Percentiles rank a stretch among this genome's conserved stretches.
phyloP scores from a whole-genome alignment of 2,329 filamentous ascomycete species.

The Dactylellina parvicollis region DNA sequence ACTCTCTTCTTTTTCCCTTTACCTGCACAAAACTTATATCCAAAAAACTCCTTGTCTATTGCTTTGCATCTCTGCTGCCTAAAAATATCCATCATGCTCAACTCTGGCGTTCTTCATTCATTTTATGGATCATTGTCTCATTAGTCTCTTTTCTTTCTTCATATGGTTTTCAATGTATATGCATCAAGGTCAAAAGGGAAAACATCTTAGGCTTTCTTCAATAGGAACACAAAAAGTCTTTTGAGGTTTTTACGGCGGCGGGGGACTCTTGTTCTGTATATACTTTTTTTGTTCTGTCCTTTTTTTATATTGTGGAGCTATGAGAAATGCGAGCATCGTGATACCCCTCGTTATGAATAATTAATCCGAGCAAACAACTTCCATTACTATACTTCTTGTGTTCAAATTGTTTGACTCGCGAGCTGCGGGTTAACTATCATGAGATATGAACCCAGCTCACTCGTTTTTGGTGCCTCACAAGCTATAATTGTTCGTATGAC shows the following conservation, averaged over 20 bases:
- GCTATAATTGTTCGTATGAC: too few relatives aligned
- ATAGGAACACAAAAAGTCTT: neutral
- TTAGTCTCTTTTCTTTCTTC: neutral
- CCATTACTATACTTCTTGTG: too few relatives aligned
- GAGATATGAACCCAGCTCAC: too few relatives aligned
- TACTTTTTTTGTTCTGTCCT: neutral
- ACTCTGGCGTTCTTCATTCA: constrained; percentile 32
- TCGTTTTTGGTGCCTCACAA: too few relatives aligned
- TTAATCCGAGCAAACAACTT: neutral
- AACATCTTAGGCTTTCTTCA: neutral
- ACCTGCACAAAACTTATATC: constrained; percentile 9
- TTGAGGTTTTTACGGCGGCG: neutral
- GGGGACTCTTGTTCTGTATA: constrained; percentile 13
- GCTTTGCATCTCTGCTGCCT: neutral
- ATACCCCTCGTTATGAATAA: constrained; percentile 17
- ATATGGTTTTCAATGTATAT: constrained; percentile 23
- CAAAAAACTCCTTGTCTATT: neutral
- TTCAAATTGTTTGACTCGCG: too few relatives aligned
- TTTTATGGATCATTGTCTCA: constrained; percentile 9
- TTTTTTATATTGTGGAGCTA: constrained; percentile 1
- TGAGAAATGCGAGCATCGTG: constrained; percentile 25
- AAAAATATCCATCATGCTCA: constrained; percentile 24
- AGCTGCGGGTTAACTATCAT: too few relatives aligned
- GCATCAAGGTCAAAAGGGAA: constrained; percentile 15
- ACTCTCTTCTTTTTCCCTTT: neutral